Evolutionary conservation across 129 eudicot genomes (phyloP).

Genomic region (Tanacetum coccineum): DNA sequence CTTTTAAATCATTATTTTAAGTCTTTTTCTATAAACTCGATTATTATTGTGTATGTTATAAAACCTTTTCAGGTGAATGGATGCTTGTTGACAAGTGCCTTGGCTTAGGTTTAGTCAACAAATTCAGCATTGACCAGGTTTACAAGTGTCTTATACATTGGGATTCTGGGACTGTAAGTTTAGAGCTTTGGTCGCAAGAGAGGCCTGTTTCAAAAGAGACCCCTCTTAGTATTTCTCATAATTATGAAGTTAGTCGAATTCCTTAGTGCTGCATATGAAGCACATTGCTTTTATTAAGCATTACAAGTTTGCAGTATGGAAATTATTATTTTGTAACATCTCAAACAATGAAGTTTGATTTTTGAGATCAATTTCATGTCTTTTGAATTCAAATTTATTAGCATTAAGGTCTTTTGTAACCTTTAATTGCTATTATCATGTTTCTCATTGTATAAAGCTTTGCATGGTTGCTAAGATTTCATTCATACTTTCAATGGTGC

Average conservation of each 20-base stretch:
- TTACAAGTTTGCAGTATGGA: background rate
- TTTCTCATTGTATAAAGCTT: too few relatives aligned
- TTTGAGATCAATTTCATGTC: too few relatives aligned
- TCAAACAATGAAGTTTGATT: too few relatives aligned
- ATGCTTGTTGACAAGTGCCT: constrained; percentile 74
- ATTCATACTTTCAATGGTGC: too few relatives aligned
- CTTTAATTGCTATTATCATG: too few relatives aligned
- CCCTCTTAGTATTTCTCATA: constrained; percentile 40
- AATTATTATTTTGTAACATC: background rate
- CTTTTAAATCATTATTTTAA: background rate
- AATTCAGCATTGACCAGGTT: constrained; percentile 58
- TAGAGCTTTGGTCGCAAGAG: constrained; percentile 93
- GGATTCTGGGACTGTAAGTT: constrained; percentile 80
- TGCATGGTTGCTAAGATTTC: too few relatives aligned
- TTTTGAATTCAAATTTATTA: too few relatives aligned
- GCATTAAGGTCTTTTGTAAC: too few relatives aligned
- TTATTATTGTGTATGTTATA: background rate
- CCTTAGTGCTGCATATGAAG: background rate
- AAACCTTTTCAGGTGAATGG: constrained; percentile 73
- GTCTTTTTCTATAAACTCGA: background rate
- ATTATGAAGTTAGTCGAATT: constrained; percentile 6
- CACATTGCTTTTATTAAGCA: background rate
- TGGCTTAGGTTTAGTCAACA: constrained; percentile 68
- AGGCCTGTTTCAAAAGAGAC: constrained; percentile 86
- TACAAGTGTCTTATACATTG: constrained; percentile 75